These are phyloP conservation scores for Penicillium paradoxum DNA, from an alignment of 495 filamentous ascomycete genomes.

Conservation along the genomic window DNA sequence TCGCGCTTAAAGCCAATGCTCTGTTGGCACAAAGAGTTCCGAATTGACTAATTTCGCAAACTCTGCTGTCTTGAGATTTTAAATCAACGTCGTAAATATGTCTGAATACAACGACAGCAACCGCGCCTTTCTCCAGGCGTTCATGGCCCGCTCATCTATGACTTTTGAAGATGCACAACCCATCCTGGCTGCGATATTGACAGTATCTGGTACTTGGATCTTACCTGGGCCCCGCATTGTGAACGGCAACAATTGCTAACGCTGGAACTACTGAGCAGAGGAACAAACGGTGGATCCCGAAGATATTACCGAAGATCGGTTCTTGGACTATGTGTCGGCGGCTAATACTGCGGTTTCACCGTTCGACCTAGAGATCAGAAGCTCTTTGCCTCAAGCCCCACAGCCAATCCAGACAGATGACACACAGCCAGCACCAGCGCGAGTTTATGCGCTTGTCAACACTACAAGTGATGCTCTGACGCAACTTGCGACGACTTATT, in stretches of 20 bases:
- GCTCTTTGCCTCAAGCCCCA: constrained; percentile 56
- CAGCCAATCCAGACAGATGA: constrained; percentile 11
- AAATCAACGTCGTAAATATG: constrained; percentile 6
- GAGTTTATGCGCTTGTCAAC: constrained; percentile 78
- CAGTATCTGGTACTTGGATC: constrained; percentile 40
- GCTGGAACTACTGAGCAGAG: constrained; percentile 23
- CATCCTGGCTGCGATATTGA: constrained; percentile 71
- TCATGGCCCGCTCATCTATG: constrained; percentile 71
- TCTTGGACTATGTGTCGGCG: constrained; percentile 61
- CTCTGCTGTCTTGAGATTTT: background rate
- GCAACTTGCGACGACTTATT: constrained; percentile 77
- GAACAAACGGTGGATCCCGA: constrained; percentile 39
- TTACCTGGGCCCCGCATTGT: background rate
- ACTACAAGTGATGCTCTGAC: constrained; percentile 75
- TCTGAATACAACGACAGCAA: constrained; percentile 60
- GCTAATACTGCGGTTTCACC: constrained; percentile 67
- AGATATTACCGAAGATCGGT: constrained; percentile 62
- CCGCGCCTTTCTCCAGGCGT: constrained; percentile 89
- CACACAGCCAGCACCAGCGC: constrained; percentile 19
- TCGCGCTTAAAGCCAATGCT: constrained; percentile 13
- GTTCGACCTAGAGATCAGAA: constrained; percentile 84
- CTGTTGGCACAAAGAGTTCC: background rate
- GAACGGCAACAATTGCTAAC: background rate
- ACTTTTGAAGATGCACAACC: constrained; percentile 68
- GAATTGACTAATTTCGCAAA: background rate